Conservation (phyloP, 495 filamentous ascomycete species). For the Filosporella fistucella region DNA sequence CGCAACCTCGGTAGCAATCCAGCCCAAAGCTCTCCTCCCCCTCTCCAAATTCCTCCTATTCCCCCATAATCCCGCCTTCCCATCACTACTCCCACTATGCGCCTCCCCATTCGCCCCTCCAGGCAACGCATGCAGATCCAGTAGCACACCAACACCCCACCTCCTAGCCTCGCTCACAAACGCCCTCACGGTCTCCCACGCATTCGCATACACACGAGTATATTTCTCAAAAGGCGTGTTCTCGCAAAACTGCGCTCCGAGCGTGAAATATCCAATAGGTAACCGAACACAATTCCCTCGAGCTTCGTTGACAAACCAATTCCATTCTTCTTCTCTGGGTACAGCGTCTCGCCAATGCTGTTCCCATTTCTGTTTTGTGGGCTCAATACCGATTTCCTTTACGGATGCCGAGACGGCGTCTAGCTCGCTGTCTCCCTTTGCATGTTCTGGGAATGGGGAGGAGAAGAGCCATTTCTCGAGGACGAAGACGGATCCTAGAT, state of each 20-base stretch:
- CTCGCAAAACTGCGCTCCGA: constrained; percentile 39
- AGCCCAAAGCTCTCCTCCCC: constrained; percentile 34
- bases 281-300: constrained; percentile 48
- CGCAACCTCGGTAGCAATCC: constrained; percentile 38
- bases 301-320: constrained; percentile 39
- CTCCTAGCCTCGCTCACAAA: constrained; percentile 34
- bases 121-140: constrained; percentile 53
- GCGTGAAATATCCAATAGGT: constrained; percentile 51
- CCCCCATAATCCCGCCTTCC: constrained; percentile 39
- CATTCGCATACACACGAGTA: constrained; percentile 39
- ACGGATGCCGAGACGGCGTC: constrained; percentile 38
- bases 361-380: constrained; percentile 43
- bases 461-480: constrained; percentile 48
- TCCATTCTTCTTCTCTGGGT: constrained; percentile 37
- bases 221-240: constrained; percentile 43
- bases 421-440: constrained; percentile 37
- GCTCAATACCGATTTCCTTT: constrained; percentile 34
- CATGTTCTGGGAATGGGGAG: constrained; percentile 33
- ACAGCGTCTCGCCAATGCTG: constrained; percentile 42
- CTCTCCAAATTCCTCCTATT: constrained; percentile 29
- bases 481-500: constrained; percentile 51
- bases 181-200: constrained; percentile 38
- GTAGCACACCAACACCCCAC: constrained; percentile 43
- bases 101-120: constrained; percentile 45
- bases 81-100: constrained; percentile 44